These are phyloP conservation scores for Spergularia marina DNA, from an alignment of 148 eudicot genomes.

Conservation along the genomic window DNA sequence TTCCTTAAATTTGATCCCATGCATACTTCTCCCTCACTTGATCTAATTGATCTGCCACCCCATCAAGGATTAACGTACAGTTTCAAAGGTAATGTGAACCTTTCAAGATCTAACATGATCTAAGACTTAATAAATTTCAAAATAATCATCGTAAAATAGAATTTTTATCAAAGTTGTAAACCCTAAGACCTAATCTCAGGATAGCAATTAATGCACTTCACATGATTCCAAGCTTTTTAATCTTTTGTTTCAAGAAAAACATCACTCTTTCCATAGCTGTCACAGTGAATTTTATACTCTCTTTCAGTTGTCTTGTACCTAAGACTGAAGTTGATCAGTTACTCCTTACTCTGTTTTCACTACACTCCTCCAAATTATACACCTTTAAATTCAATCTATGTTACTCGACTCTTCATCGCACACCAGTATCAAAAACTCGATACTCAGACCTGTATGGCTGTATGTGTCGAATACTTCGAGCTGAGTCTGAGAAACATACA, in stretches of 20 bases:
- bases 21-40: too few relatives aligned
- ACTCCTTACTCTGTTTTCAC: background rate
- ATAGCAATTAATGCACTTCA: constrained; percentile 76
- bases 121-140: constrained; percentile 32
- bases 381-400: too few relatives aligned
- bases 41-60: too few relatives aligned
- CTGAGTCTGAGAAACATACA: too few relatives aligned
- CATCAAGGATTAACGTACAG: background rate
- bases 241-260: constrained; percentile 62
- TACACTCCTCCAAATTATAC: background rate
- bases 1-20: too few relatives aligned
- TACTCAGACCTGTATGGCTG: too few relatives aligned
- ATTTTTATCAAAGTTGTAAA: constrained; percentile 33
- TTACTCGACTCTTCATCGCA: too few relatives aligned
- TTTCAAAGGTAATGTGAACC: constrained; percentile 27
- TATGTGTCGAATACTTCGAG: too few relatives aligned
- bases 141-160: constrained; percentile 19
- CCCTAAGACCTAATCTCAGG: constrained; percentile 51
- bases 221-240: constrained; percentile 82
- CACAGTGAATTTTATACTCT: constrained; percentile 13
- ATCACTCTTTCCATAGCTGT: constrained; percentile 52
- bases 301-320: background rate
- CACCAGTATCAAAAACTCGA: too few relatives aligned
- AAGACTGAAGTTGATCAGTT: constrained; percentile 18
- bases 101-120: constrained; percentile 46